Percentiles rank a stretch among this genome's conserved stretches.
Conservation (phyloP, 2,329 filamentous ascomycete genomes). For the Colletotrichum camelliae region DNA sequence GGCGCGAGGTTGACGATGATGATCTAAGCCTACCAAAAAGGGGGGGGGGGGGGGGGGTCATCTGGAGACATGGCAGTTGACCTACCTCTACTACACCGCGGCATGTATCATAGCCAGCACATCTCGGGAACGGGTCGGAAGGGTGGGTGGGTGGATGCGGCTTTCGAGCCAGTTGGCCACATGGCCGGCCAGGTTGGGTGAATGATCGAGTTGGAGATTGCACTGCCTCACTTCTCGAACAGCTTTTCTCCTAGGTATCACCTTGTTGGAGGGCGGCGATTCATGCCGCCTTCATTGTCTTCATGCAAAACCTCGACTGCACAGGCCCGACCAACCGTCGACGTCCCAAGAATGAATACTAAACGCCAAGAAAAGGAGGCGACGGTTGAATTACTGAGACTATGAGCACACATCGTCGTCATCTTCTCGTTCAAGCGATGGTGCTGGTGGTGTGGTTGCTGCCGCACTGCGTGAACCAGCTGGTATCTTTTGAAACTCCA, state of each 20-base stretch:
- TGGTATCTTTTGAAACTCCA: slow-evolving; percentile 9
- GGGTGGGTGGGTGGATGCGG: not conserved
- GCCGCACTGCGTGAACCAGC: not conserved
- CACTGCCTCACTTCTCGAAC: slow-evolving; percentile 14
- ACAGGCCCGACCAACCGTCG: not conserved
- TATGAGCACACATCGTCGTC: not conserved
- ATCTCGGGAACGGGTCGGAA: not conserved
- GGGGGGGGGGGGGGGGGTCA: not conserved
- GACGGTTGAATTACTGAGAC: not conserved
- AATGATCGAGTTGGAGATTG: not conserved
- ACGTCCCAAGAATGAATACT: not conserved
- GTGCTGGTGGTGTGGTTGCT: not conserved
- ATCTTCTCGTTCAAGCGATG: not conserved
- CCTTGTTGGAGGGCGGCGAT: slow-evolving; percentile 3
- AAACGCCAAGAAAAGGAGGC: slow-evolving; percentile 10
- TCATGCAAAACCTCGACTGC: not conserved
- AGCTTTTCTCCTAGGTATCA: not conserved
- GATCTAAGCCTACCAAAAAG: not conserved
- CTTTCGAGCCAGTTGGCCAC: slow-evolving; percentile 3
- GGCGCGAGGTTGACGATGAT: not conserved
- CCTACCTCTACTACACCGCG: not conserved
- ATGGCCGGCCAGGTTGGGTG: not conserved
- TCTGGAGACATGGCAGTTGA: not conserved
- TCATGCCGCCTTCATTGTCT: not conserved
- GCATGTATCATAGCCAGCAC: not conserved